phyloP scores from a whole-genome alignment of 2,329 filamentous ascomycete species.

The Ophiostoma pallidulum region DNA sequence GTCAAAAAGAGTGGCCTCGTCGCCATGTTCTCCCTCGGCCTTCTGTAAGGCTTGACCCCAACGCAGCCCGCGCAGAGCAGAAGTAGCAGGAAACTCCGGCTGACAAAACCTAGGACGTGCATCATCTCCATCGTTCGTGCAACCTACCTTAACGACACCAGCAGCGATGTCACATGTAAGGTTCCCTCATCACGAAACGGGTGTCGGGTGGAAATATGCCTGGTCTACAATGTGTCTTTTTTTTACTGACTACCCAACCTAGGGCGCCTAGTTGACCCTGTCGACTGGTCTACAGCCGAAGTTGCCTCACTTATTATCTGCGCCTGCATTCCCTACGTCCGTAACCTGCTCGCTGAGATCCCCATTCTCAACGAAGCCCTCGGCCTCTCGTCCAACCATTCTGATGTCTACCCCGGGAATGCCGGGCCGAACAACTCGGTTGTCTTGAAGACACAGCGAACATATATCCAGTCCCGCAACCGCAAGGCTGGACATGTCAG shows the following conservation, averaged over 20 bases:
- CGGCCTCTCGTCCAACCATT: slow-evolving; percentile 7
- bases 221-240: too few relatives aligned
- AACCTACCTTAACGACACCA: slow-evolving; percentile 25
- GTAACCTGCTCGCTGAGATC: slow-evolving; percentile 9
- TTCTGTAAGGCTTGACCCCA: slow-evolving; percentile 20
- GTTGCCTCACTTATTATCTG: slow-evolving; percentile 29
- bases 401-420: slow-evolving; percentile 1
- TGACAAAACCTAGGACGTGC: slow-evolving; percentile 20
- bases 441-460: slow-evolving; percentile 2
- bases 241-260: not conserved
- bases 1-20: slow-evolving; percentile 23
- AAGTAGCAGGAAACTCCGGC: too few relatives aligned
- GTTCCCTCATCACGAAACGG: slow-evolving; percentile 14
- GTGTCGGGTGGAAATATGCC: too few relatives aligned
- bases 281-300: slow-evolving; percentile 29
- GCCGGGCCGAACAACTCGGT: slow-evolving; percentile 5
- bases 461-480: slow-evolving; percentile 6
- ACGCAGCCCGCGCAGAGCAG: too few relatives aligned
- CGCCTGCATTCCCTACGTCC: slow-evolving; percentile 14
- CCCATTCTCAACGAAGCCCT: slow-evolving; percentile 4
- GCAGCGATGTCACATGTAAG: slow-evolving; percentile 29
- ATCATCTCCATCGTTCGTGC: slow-evolving; percentile 31
- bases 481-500: not conserved
- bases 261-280: slow-evolving; percentile 6
- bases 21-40: slow-evolving; percentile 29